phyloP scores from a whole-genome alignment of 495 filamentous ascomycete genomes.

The Xylaria flabelliformis region DNA sequence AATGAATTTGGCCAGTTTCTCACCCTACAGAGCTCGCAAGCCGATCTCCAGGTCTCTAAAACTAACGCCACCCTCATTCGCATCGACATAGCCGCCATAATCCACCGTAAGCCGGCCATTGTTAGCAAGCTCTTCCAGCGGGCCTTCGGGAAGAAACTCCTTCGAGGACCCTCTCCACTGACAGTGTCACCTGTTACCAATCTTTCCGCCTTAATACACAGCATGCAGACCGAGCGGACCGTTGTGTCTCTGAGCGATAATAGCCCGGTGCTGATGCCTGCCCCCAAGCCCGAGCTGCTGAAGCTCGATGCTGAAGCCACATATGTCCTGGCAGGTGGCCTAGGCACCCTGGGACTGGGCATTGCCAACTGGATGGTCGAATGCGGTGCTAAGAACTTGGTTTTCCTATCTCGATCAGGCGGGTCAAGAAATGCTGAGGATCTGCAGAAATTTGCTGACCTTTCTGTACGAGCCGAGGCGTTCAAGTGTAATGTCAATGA shows the following conservation, averaged over 20 bases:
- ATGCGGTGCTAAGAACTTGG: conserved; percentile 56
- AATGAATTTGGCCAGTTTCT: neutral
- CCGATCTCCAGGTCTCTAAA: neutral
- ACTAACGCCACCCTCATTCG: neutral
- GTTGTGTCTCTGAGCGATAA: neutral
- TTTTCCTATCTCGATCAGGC: conserved; percentile 57
- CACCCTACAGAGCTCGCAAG: neutral
- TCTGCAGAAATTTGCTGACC: conserved; percentile 18
- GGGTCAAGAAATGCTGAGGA: neutral
- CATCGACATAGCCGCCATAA: neutral
- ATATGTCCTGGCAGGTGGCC: conserved; percentile 59
- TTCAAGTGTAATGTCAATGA: conserved; percentile 43
- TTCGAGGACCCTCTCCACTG: neutral
- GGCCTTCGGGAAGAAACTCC: neutral
- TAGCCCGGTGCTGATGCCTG: neutral
- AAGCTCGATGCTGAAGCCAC: conserved; percentile 40
- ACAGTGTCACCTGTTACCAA: neutral
- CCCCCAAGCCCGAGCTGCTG: conserved; percentile 18
- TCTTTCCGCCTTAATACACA: neutral
- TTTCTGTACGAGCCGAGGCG: conserved; percentile 24
- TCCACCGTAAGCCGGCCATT: neutral
- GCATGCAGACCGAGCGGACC: neutral
- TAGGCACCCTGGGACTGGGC: conserved; percentile 59
- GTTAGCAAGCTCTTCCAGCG: conserved; percentile 7
- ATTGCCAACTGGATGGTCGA: conserved; percentile 55